Conservation (phyloP, 192 early-diverging fungal species). For the Umbelopsis sp. region DNA sequence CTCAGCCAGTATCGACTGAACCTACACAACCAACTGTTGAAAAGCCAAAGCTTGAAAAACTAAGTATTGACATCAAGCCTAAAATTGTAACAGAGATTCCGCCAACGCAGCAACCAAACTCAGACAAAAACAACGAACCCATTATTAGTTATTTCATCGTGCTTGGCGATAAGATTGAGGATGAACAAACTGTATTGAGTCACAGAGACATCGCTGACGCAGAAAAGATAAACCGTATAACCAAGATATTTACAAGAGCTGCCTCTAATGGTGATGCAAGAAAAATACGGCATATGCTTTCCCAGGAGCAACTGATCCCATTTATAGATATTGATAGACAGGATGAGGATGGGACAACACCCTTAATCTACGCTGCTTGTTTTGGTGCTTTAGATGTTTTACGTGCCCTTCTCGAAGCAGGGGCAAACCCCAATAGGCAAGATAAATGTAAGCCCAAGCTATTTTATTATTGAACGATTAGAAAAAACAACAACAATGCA, state of each 20-base stretch:
- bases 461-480: background rate
- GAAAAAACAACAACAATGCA: background rate
- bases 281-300: conserved; percentile 61
- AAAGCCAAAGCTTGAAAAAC: background rate
- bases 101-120: background rate
- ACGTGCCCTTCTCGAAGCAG: conserved; percentile 68
- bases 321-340: conserved; percentile 79
- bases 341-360: conserved; percentile 87
- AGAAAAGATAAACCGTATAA: conserved; percentile 60
- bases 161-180: conserved; percentile 15
- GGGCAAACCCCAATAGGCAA: conserved; percentile 73
- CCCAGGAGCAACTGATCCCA: conserved; percentile 33
- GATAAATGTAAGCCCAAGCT: conserved; percentile 50
- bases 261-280: conserved; percentile 78
- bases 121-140: conserved; percentile 19
- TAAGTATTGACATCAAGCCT: background rate
- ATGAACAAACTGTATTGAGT: background rate
- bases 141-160: conserved; percentile 13
- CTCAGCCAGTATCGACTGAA: background rate
- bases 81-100: background rate
- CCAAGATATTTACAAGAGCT: conserved; percentile 67
- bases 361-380: conserved; percentile 86
- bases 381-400: conserved; percentile 82
- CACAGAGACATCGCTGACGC: conserved; percentile 23
- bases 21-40: background rate